Evolutionary conservation across 306 rosid genomes (phyloP).

Genomic region (Rosa rugosa): DNA sequence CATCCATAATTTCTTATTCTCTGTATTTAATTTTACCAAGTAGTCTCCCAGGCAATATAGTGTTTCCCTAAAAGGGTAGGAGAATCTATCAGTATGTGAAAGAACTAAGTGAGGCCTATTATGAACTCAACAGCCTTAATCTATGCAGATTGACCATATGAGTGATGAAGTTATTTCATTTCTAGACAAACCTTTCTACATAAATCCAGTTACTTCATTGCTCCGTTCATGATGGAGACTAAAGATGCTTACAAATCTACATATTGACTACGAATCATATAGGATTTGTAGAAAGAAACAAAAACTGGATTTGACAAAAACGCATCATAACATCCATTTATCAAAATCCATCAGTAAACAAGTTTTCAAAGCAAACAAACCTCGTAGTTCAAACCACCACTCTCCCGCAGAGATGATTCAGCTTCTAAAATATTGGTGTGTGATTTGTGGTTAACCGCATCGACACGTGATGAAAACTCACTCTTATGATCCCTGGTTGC

Average conservation of each 20-base stretch:
- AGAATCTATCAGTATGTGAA: neutral
- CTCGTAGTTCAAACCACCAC: conserved; percentile 86
- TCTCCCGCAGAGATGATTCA: conserved; percentile 75
- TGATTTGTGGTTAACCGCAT: conserved; percentile 39
- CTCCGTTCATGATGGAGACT: neutral
- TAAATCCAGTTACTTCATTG: neutral
- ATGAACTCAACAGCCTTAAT: neutral
- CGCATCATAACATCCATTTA: neutral
- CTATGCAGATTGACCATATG: neutral
- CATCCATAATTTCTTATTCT: neutral
- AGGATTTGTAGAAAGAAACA: neutral
- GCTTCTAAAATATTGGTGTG: conserved; percentile 85
- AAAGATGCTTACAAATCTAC: neutral
- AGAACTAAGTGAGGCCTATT: neutral
- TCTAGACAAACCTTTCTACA: neutral
- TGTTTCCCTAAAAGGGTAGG: neutral
- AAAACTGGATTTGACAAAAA: neutral
- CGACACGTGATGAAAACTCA: conserved; percentile 31
- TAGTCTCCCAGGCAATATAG: neutral
- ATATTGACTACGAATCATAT: too few relatives aligned
- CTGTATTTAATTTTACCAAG: neutral
- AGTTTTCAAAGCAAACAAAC: conserved; percentile 40
- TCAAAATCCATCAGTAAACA: neutral
- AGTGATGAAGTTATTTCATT: neutral
- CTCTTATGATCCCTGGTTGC: conserved; percentile 45